phyloP scores from a whole-genome alignment of 495 filamentous ascomycete species.

The Aspergillus avenaceus region DNA sequence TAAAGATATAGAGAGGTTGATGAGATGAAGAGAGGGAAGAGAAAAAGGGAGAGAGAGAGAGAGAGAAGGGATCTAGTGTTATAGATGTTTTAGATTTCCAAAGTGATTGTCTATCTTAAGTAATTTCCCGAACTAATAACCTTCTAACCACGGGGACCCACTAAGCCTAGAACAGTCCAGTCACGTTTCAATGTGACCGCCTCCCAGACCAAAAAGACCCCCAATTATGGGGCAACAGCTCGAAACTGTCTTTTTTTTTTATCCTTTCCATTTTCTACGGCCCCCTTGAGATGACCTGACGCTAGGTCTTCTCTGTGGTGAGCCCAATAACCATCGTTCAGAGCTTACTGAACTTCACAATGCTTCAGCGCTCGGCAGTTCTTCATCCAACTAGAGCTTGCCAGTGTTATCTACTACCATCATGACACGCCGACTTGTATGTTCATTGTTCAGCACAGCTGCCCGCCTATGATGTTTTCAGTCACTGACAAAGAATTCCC shows the following conservation, averaged over 20 bases:
- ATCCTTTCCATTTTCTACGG: slow-evolving; percentile 10
- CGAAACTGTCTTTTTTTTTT: no score
- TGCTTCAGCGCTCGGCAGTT: slow-evolving; percentile 21
- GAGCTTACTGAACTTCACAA: slow-evolving; percentile 14
- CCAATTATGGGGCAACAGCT: no score
- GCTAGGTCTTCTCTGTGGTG: slow-evolving; percentile 29
- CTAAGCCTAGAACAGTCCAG: not conserved
- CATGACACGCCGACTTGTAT: slow-evolving; percentile 49
- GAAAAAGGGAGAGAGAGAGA: no score
- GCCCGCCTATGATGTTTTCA: not conserved
- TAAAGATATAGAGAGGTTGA: no score
- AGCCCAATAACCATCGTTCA: slow-evolving; percentile 9
- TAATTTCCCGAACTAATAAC: not conserved
- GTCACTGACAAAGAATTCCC: slow-evolving; percentile 8
- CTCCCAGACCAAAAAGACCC: no score
- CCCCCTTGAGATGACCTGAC: slow-evolving; percentile 25
- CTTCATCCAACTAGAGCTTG: slow-evolving; percentile 26
- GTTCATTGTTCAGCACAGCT: slow-evolving; percentile 2
- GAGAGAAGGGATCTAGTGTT: no score
- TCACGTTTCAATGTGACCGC: slow-evolving; percentile 8
- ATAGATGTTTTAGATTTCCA: no score
- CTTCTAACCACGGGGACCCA: not conserved
- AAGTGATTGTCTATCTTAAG: no score
- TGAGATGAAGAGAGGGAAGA: no score
- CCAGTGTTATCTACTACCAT: slow-evolving; percentile 24